Evolutionary conservation across 1,139 yeast species (phyloP).

Genomic region (Yamadazyma oceani): DNA sequence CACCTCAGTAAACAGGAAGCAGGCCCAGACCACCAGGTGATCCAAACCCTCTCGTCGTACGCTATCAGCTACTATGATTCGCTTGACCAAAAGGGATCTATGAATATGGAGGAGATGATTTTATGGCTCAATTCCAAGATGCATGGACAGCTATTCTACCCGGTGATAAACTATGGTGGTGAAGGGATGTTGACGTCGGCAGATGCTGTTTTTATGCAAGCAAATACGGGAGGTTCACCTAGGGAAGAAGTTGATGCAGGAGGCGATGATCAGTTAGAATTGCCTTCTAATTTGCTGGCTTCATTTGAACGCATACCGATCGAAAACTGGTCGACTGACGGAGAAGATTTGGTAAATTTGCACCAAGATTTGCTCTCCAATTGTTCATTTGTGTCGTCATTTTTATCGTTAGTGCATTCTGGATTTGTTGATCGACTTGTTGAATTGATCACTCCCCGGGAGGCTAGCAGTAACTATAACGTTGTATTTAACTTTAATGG

Average conservation of each 20-base stretch:
- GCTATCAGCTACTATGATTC: not conserved
- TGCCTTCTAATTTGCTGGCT: slow-evolving; percentile 23
- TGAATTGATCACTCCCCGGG: slow-evolving; percentile 28
- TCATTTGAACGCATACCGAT: slow-evolving; percentile 14
- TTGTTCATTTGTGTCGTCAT: slow-evolving; percentile 74
- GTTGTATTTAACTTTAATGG: slow-evolving; percentile 57
- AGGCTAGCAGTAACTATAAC: slow-evolving; percentile 31
- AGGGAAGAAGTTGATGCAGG: too few species aligned
- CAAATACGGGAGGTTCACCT: too few species aligned
- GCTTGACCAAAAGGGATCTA: slow-evolving; percentile 3
- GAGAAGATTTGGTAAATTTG: slow-evolving; percentile 23
- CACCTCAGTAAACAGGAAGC: slow-evolving; percentile 14
- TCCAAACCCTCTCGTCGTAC: slow-evolving; percentile 19
- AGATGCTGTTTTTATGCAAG: slow-evolving; percentile 10
- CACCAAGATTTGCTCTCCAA: slow-evolving; percentile 64
- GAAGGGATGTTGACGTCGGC: slow-evolving; percentile 16
- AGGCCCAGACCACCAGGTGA: not conserved
- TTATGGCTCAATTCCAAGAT: slow-evolving; percentile 48
- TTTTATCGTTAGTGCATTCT: slow-evolving; percentile 42
- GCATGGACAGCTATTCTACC: slow-evolving; percentile 32
- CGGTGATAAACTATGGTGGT: slow-evolving; percentile 26
- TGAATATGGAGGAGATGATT: slow-evolving; percentile 23
- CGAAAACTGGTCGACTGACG: slow-evolving; percentile 20
- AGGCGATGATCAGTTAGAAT: slow-evolving; percentile 8
- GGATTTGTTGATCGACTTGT: slow-evolving; percentile 15